Base-by-base conservation (phyloP, 768 basidiomycete species). In the Pisolithus tinctorius region DNA sequence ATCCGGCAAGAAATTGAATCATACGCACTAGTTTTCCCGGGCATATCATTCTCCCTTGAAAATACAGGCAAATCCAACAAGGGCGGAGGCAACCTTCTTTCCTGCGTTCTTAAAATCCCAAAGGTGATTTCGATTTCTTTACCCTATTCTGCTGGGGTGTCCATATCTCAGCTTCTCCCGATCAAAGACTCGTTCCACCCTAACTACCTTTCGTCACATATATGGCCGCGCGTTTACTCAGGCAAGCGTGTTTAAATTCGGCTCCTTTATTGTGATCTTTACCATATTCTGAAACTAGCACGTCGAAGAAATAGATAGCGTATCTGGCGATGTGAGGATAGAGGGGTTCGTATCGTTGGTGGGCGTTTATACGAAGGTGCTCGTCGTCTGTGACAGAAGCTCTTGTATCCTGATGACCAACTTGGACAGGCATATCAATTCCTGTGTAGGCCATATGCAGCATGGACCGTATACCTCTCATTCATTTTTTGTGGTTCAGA, bases 301-400 rank as follows among this genome's bases (percentile, higher is more conserved):
- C 58, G 77, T 87, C 7, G 85, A 92, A 55, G 76, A 79, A 50
- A 75, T 93, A 45, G 58, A 80, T 27, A 67, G 74, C 1, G 61
- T 58, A 31, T 73, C 67, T n/a, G 83, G 71, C 8, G 69, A 73
- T 14, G 66, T 86, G 60, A 77, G 66, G 41, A 69, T 91, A 7
- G 73, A 84, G 51, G 95, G 95, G 0, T 97, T 98, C 63, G 82
- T 96, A 50, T 88, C 90, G 62, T 73, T 92, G 5, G 77, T 80
- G 16, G 89, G 90, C 7, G 78, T 85, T 23, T 69, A 74, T 54
- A 84, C 88, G 20, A 92, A 86, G 73, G 93, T n/a, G 7, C 49
- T 58, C 52, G 57, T 53, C 51, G 57, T 60, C 43, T 37, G 20
- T 20, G 46, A 56, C 53, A 45, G 47, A 49, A 59, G 16, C 44